Conservation (phyloP, 345 rosid species). For the Limnanthes douglasii region DNA sequence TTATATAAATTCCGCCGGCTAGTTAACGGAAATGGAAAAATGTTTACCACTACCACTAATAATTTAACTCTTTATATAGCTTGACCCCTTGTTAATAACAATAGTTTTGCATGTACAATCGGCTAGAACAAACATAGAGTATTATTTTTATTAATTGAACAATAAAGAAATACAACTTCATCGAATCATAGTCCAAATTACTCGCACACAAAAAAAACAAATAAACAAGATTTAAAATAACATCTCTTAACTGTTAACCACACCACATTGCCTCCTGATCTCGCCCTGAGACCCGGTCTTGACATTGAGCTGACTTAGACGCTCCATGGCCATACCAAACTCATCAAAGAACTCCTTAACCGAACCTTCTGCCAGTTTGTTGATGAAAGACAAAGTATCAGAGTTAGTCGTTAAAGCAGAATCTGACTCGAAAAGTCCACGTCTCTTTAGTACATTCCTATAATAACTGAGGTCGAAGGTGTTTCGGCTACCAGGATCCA, state of each 20-base stretch:
- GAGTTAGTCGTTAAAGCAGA: conserved; percentile 39
- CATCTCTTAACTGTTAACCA: conserved; percentile 19
- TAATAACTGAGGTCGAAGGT: conserved; percentile 64
- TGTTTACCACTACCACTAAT: too few relatives aligned
- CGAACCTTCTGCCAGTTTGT: conserved; percentile 35
- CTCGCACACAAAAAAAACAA: background rate
- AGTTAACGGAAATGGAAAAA: too few relatives aligned
- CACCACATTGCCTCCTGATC: conserved; percentile 43
- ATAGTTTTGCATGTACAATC: too few relatives aligned
- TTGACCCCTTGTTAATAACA: too few relatives aligned
- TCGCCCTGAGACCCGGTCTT: conserved; percentile 51
- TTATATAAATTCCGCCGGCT: too few relatives aligned
- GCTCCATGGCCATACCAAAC: conserved; percentile 54
- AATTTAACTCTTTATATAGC: too few relatives aligned
- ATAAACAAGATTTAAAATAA: background rate
- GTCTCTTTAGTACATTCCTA: conserved; percentile 30
- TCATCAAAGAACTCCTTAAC: conserved; percentile 27
- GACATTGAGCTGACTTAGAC: conserved; percentile 45
- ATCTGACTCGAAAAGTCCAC: conserved; percentile 66
- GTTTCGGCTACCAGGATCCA: conserved; percentile 71
- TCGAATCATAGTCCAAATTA: too few relatives aligned
- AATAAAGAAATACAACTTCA: too few relatives aligned
- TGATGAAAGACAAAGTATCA: conserved; percentile 21
- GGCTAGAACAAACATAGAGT: too few relatives aligned
- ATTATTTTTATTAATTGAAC: too few relatives aligned